Evolutionary conservation across 352 stramenopile genomes (phyloP), one percentile per base, ranked within the genome.

Genomic region (Globisporangium rhizosaccharum): DNA sequence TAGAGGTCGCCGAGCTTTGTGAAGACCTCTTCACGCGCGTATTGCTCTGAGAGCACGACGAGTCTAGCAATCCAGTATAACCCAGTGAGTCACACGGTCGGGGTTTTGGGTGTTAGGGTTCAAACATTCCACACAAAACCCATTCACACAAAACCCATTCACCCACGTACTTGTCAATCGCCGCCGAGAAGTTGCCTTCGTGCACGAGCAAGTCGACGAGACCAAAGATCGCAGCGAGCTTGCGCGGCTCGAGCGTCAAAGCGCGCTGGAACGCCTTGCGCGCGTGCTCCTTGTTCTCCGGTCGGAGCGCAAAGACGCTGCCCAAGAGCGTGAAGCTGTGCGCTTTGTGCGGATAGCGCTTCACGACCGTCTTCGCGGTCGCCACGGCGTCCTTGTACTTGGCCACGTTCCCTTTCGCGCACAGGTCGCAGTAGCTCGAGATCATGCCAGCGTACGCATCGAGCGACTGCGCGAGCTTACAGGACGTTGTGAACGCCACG

Each of bases 1-100:
- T 86, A 88, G 17, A 90, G 70, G 49, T 87, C 73, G 14, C 75
- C 85, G 28, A 94, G 71, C 57, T 94, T 92, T 18, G 73, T 82
- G 36, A 88, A 87, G 23, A 94, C 71, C 50, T 89, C 71, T 63
- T 90, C 82, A 0, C 75, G 71, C 17, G 73, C 71, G 20, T 61
- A 62, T 36, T 82, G 76, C 45, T 90, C 73, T 8, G 73, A 64
- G 9, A 92, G 57, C 53, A 42, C 39, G 33, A 68, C 54, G n/a
- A 94, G 59, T 60, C 68, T 77, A 28, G 37, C 14, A 0, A 42
- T 14, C 3, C 10, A 42, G 37, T 42, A 42, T 42, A 10, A 17
- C 0, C 37, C 10, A 42, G 10, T 42, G 3, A 14, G 37, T 17
- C 23, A 23, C 23, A 23, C 23, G 23, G 23, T 23, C 23, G 23